Conservation (phyloP, 345 rosid species). For the Abelmoschus esculentus region DNA sequence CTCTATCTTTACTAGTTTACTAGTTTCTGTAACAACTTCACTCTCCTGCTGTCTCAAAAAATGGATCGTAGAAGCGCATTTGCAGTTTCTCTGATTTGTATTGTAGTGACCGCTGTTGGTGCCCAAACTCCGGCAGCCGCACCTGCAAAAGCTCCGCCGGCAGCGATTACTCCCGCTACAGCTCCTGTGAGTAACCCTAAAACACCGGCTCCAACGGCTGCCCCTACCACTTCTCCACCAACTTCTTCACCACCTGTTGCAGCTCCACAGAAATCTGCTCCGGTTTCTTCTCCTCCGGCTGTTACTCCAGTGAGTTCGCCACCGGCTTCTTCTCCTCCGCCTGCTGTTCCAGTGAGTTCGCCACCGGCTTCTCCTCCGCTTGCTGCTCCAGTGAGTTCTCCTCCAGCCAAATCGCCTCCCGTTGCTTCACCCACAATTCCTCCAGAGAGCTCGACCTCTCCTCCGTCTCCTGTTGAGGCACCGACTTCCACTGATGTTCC, state of each 20-base stretch:
- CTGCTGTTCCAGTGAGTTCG: constrained; percentile 6
- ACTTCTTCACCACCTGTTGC: not conserved
- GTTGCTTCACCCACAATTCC: constrained; percentile 26
- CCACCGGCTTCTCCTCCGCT: constrained; percentile 8
- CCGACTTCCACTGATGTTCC: constrained; percentile 36
- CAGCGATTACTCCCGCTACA: not conserved
- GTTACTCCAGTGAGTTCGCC: too few species aligned
- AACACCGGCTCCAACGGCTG: constrained; percentile 19
- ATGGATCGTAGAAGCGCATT: constrained; percentile 26
- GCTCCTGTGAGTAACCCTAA: not conserved
- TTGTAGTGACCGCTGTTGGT: constrained; percentile 37
- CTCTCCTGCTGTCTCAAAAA: not conserved
- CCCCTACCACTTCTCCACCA: constrained; percentile 24
- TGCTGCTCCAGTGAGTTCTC: constrained; percentile 17
- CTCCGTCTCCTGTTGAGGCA: constrained; percentile 22
- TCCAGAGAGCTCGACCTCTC: constrained; percentile 15
- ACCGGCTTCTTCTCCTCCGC: not conserved
- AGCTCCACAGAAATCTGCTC: not conserved
- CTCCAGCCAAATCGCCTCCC: constrained; percentile 27
- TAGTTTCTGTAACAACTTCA: not conserved
- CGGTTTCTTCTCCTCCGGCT: not conserved
- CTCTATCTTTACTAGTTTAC: not conserved
- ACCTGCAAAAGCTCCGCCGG: constrained; percentile 20
- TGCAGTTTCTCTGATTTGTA: constrained; percentile 27
- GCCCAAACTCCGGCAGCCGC: constrained; percentile 46